Evolutionary conservation across 129 eudicot species (phyloP).

Genomic region (Lactuca saligna): DNA sequence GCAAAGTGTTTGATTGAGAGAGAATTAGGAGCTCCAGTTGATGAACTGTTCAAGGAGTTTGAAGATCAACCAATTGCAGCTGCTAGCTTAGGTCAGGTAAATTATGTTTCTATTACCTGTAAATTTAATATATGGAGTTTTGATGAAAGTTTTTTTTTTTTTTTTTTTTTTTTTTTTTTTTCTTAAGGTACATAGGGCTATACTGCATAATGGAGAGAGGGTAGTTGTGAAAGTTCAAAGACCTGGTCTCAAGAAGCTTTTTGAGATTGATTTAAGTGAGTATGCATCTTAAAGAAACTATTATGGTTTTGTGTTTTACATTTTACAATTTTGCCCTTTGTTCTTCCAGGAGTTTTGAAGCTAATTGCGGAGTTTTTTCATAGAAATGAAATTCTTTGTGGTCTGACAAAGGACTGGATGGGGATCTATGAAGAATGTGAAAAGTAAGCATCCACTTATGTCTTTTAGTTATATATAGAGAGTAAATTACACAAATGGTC

Average conservation of each 20-base stretch:
- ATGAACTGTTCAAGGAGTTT: conserved; percentile 70
- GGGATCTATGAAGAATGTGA: conserved; percentile 96
- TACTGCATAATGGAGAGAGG: conserved; percentile 89
- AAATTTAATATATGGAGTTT: conserved; percentile 13
- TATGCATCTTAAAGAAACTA: background rate
- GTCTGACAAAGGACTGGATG: conserved; percentile 93
- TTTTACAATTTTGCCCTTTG: conserved; percentile 12
- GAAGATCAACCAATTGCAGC: conserved; percentile 96
- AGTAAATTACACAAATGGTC: background rate
- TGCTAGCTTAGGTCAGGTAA: conserved; percentile 99
- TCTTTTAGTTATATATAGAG: too few species aligned
- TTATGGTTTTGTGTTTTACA: background rate
- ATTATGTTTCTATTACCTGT: background rate
- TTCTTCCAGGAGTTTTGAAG: conserved; percentile 74
- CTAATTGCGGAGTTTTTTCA: conserved; percentile 81
- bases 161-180: conserved; percentile 16
- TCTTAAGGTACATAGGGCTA: conserved; percentile 83
- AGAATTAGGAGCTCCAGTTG: conserved; percentile 88
- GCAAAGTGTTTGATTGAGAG: conserved; percentile 66
- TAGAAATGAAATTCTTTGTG: conserved; percentile 86
- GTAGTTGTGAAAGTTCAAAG: conserved; percentile 95
- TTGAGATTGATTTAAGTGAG: conserved; percentile 96
- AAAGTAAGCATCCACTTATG: conserved; percentile 53
- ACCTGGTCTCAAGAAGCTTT: conserved; percentile 92
- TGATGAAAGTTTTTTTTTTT: conserved; percentile 19